Evolutionary conservation across 2,329 filamentous ascomycete species (phyloP).

Genomic region (Arthrobotrys conoides): DNA sequence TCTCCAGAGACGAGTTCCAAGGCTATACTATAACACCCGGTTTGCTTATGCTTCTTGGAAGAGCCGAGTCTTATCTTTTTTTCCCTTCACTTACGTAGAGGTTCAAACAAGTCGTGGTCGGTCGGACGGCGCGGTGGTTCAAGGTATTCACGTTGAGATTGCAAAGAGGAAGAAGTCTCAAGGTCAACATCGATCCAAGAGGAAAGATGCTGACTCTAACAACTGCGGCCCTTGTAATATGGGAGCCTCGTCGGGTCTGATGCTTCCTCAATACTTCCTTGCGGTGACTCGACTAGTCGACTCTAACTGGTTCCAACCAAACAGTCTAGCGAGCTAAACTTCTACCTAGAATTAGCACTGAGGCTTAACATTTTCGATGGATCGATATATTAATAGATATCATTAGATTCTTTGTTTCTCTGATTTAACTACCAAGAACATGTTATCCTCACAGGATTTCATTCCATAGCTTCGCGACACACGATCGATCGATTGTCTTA

Average conservation of each 20-base stretch:
- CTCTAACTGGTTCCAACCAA: background rate
- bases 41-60: conserved; percentile 10
- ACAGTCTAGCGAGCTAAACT: conserved; percentile 11
- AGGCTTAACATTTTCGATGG: background rate
- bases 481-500: background rate
- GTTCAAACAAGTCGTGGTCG: conserved; percentile 12
- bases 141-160: conserved; percentile 6
- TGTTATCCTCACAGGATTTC: background rate
- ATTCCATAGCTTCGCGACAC: conserved; percentile 2
- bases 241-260: conserved; percentile 39
- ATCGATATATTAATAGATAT: conserved; percentile 1
- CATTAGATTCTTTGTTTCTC: no score
- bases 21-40: conserved; percentile 1
- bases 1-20: background rate
- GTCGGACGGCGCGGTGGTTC: conserved; percentile 24
- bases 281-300: conserved; percentile 4
- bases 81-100: background rate
- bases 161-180: conserved; percentile 9
- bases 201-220: conserved; percentile 29
- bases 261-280: conserved; percentile 3
- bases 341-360: conserved; percentile 4
- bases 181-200: conserved; percentile 16
- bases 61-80: background rate
- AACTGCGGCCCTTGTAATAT: conserved; percentile 27
- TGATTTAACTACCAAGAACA: background rate